Evolutionary conservation across 2,329 filamentous ascomycete species (phyloP), one percentile per base, ranked within the genome.

Genomic region (Sarocladium oryzae): DNA sequence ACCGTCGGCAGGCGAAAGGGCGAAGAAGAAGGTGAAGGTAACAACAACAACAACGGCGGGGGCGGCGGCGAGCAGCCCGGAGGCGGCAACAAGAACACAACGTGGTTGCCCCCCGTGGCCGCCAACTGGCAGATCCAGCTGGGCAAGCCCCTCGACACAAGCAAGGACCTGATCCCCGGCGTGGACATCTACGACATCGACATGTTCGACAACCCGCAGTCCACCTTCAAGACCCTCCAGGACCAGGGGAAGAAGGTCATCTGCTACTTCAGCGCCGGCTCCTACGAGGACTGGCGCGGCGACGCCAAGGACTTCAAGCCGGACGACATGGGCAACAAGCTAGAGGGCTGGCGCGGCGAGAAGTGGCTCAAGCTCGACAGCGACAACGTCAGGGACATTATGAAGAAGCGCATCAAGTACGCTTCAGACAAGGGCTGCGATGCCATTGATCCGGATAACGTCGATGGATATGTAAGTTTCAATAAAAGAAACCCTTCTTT

Each of bases 201-300:
- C 11, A 30, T 30, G 28, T 30, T 30, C 28, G 28, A 30, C 28
- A 30, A 30, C 28, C 28, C 28, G 28, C 28, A 52, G 2, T 49
- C 56, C 13, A 64, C 63, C 2, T 62, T 86, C 53, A 72, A 81
- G 54, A 69, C 82, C 11, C 81, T 84, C 63, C 69, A 75, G 52
- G 79, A 77, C 49, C 63, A 68, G 5, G 77, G 75, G 8, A 78
- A 78, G 60, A 81, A 78, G 55, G 78, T 88, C 51, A 83, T 89
- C 53, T 89, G 86, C 70, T 89, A 89, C 67, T 89, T 89, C 69
- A 85, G 81, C 49, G 84, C 83, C 0, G 86, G 86, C 1, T 84
- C 79, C 7, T 87, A 77, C 58, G 86, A 89, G 65, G 62, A 80
- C 49, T 80, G 76, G 69, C 75, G 85, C 2, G 66, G 73, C 1